These are phyloP conservation scores for Pythium vanterpoolii DNA, from an alignment of 352 stramenopile genomes.

Conservation along the genomic window DNA sequence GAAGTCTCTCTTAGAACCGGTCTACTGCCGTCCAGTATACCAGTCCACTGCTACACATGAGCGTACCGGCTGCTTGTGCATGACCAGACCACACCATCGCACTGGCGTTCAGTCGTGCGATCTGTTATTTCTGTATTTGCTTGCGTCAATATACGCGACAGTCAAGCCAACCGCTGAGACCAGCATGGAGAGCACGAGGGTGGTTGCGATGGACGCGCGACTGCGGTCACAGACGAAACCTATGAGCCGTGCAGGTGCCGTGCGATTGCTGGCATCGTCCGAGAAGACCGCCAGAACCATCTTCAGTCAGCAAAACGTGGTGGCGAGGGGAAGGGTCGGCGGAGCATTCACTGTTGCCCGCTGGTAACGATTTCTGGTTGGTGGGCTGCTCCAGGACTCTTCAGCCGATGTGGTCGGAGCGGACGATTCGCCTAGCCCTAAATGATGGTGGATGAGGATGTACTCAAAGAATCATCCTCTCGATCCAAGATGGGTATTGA, in stretches of 20 bases:
- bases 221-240: not conserved
- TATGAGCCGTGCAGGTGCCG: not conserved
- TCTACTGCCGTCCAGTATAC: no score
- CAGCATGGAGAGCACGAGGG: not conserved
- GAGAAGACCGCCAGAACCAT: constrained; percentile 14
- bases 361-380: not conserved
- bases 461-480: not conserved
- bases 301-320: constrained; percentile 3
- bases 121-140: no score
- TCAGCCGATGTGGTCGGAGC: no score
- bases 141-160: not conserved
- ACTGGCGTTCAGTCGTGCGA: no score
- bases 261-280: constrained; percentile 17
- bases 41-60: no score
- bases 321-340: constrained; percentile 10
- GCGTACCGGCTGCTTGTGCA: no score
- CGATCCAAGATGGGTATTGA: not conserved
- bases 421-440: not conserved
- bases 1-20: no score
- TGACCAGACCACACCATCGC: no score
- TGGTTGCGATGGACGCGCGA: not conserved
- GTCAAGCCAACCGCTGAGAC: not conserved
- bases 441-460: not conserved
- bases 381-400: no score
- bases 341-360: not conserved